Conservation (phyloP, 2,329 filamentous ascomycete species). For the Lasiodiplodia citricola region DNA sequence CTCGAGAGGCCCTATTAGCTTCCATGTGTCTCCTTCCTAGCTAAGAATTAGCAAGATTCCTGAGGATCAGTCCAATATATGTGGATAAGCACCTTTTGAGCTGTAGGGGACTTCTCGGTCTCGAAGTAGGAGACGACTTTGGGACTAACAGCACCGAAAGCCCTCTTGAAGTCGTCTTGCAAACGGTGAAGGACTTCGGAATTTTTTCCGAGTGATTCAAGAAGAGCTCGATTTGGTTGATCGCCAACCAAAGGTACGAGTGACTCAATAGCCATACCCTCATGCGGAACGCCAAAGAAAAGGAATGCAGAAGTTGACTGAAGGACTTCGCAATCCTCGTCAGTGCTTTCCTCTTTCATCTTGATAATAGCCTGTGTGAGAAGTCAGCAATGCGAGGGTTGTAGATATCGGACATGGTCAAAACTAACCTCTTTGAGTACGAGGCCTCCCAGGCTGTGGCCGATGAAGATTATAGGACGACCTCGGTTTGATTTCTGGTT, state of each 20-base stretch:
- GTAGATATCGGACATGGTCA: no score
- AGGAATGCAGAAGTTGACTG: background rate
- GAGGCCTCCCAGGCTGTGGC: slow-evolving; percentile 13
- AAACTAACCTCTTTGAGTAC: slow-evolving; percentile 18
- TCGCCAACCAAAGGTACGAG: slow-evolving; percentile 1
- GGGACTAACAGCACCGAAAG: background rate
- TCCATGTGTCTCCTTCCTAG: background rate
- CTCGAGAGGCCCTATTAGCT: background rate
- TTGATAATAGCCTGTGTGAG: background rate
- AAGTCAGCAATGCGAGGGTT: background rate
- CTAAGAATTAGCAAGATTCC: background rate
- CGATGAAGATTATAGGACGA: background rate
- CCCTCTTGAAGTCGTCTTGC: background rate
- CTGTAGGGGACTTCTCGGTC: slow-evolving; percentile 6
- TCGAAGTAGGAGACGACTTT: slow-evolving; percentile 6
- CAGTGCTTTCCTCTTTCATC: background rate
- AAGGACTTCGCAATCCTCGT: background rate
- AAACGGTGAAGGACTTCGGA: background rate
- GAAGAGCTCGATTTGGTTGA: slow-evolving; percentile 8
- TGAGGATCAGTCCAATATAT: fast-evolving
- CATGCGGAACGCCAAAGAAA: slow-evolving; percentile 10
- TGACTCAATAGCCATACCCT: slow-evolving; percentile 3
- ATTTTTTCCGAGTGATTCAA: background rate
- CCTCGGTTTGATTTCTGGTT: background rate
- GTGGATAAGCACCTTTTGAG: background rate